Evolutionary conservation across 345 rosid genomes (phyloP).

Genomic region (Trapa bicornis): DNA sequence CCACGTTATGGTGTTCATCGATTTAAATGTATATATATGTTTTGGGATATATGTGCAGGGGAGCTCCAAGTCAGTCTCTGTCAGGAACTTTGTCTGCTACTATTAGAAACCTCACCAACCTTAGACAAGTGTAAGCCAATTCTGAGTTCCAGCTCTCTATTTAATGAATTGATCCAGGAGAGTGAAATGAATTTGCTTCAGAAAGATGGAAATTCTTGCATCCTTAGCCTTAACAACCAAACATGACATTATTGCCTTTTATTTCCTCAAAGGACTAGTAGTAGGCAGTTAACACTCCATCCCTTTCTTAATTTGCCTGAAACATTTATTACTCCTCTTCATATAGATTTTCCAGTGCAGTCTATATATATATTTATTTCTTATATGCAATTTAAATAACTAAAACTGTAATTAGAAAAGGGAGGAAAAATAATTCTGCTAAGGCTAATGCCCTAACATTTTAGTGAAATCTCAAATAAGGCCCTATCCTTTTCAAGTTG

Average conservation of each 20-base stretch:
- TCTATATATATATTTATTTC: neutral
- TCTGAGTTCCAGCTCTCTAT: conserved; percentile 4
- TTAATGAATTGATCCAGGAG: neutral
- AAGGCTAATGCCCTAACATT: too few species aligned
- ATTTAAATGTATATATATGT: too few species aligned
- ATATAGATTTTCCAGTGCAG: too few species aligned
- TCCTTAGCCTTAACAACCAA: neutral
- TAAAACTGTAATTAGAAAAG: too few species aligned
- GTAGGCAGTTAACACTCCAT: neutral
- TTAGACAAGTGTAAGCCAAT: conserved; percentile 66
- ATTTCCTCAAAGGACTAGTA: neutral
- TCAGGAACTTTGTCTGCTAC: conserved; percentile 73
- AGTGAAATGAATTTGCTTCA: neutral
- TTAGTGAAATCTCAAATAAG: too few species aligned
- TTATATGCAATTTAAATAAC: neutral
- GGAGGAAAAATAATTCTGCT: too few species aligned
- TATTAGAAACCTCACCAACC: conserved; percentile 80
- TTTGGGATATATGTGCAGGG: conserved; percentile 26
- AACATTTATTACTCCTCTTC: neutral
- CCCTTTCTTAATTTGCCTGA: neutral
- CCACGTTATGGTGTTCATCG: too few species aligned
- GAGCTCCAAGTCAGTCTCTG: conserved; percentile 86
- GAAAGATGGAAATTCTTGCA: neutral
- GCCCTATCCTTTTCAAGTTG: too few species aligned
- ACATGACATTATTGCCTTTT: neutral